Base-by-base conservation (phyloP, 768 basidiomycete species). In the Leccinum aurantiacum region DNA sequence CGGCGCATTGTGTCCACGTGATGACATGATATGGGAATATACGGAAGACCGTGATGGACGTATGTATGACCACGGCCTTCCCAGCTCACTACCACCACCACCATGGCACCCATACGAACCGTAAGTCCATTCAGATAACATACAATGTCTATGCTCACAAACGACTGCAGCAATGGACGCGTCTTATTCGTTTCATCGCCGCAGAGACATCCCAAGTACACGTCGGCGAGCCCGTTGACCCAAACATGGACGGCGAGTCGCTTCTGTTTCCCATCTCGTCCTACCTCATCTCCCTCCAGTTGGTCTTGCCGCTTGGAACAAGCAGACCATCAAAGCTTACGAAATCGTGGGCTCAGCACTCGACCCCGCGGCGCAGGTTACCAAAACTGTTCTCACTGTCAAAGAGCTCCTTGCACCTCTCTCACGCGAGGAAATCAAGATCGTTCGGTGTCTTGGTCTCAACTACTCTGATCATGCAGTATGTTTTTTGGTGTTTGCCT, bases 401-500 rank as follows among this genome's bases (percentile, higher is more conserved):
- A 82, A 86, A 69, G 77, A 82, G 46, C 82, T 93, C 38, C 80
- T 93, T 17, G 76, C 84, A 3, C 91, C 91, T 11, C 78, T 93
- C 25, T 80, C 88, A 9, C 76, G 82, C 46, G 83, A 87, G 61
- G 79, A 90, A 67, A 78, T 91, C 62, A 84, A 83, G 61, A 74
- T 87, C 3, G 89, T 90, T 27, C 82, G 91, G 11, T 91, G 90
- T 73, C 74, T 93, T 13, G 91, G 91, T 0, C 75, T 93, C 52
- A 93, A 93, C 70, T 93, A 93, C 69, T 81, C 82, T n/a, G 90
- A 92, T 66, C 90, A 93, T 76, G 91, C 91, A 7, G 91, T 82
- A 66, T 60, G 82, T 72, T 65, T 9, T 38, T 37, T 0, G 3
- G 31, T 4, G 19, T 6, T 41, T 46, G n/a, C 22, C 15, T 25